Percentiles rank a stretch among this genome's conserved stretches.
Evolutionary conservation across 768 basidiomycete species (phyloP).

Genomic region (Trametes cingulata): DNA sequence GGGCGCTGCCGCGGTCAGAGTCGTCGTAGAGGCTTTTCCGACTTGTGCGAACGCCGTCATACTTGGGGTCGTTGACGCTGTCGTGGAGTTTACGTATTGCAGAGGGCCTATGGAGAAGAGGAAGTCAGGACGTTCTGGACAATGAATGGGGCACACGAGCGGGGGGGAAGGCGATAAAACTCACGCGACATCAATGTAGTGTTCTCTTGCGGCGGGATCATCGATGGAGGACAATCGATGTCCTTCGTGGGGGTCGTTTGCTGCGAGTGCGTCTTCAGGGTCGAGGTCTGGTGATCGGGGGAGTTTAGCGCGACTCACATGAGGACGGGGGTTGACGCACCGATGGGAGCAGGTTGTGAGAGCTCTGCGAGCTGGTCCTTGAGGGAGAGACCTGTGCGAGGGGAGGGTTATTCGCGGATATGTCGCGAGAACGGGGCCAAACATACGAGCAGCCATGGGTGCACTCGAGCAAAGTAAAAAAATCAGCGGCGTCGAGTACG

Average conservation of each 20-base stretch:
- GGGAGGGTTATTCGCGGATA: slow-evolving; percentile 1
- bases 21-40: slow-evolving; percentile 57
- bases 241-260: slow-evolving; percentile 40
- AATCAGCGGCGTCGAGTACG: neutral
- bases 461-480: neutral
- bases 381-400: slow-evolving; percentile 52
- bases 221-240: slow-evolving; percentile 37
- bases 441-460: slow-evolving; percentile 24
- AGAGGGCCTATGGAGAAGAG: slow-evolving; percentile 54
- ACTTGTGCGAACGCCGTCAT: slow-evolving; percentile 66
- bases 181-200: slow-evolving; percentile 87
- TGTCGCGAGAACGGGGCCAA: neutral
- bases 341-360: slow-evolving; percentile 66
- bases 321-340: slow-evolving; percentile 41
- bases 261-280: slow-evolving; percentile 64
- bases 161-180: too few species aligned
- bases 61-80: slow-evolving; percentile 74
- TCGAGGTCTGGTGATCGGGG: slow-evolving; percentile 57
- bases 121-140: slow-evolving; percentile 1
- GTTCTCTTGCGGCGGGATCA: slow-evolving; percentile 53
- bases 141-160: slow-evolving; percentile 6
- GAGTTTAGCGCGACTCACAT: slow-evolving; percentile 13
- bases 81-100: slow-evolving; percentile 64
- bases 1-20: slow-evolving; percentile 28
- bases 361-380: slow-evolving; percentile 84